Base-by-base conservation (phyloP, 352 stramenopile species). In the Plasmopara muralis region DNA sequence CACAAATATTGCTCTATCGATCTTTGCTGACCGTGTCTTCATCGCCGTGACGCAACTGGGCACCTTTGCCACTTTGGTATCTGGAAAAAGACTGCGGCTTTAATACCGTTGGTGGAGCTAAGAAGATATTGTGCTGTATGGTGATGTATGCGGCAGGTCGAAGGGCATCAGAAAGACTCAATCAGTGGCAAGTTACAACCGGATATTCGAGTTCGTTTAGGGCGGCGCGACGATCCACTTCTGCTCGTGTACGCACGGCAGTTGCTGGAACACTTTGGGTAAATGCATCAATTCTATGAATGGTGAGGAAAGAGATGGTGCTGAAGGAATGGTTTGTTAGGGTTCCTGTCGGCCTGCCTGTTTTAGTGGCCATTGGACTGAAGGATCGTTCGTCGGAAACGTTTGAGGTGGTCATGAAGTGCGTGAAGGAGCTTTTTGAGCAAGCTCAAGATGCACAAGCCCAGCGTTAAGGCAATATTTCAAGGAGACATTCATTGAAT, bases 251-350 rank as follows among this genome's bases (percentile, higher is more conserved):
- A 93, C 48, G 74, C 72, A 30, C 77, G 83, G 29, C 83, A 93
- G 43, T 80, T 93, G 50, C 68, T 89, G 30, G 83, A 93, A 60
- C 78, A 89, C 29, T 90, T 93, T 52, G 81, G 83, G 83, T 93
- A 72, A 30, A 56, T 68, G 20, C 20, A 25, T 29, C 9, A 37
- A 55, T 9, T 6, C 16, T 13, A 10, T 54, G 7, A 6, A 46
- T 16, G 14, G 5, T 31, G 28, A 46, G 4, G 48, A 9, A 42
- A 38, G 9, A 28, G 16, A 14, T 44, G 9, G 28, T 3, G 14
- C 47, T 57, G 15, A 55, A 31, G 16, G 8, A 15, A 6, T 51
- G 43, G 2, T 29, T 55, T 15, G 34, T 9, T 45, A 93, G 83
- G 28, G 66, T 74, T 18, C 77, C 81, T 45, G 61, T 80, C 0